Percentiles rank a stretch among this genome's conserved stretches.
phyloP scores from a whole-genome alignment of 2,329 filamentous ascomycete species.

The Trichoderma atroviride region DNA sequence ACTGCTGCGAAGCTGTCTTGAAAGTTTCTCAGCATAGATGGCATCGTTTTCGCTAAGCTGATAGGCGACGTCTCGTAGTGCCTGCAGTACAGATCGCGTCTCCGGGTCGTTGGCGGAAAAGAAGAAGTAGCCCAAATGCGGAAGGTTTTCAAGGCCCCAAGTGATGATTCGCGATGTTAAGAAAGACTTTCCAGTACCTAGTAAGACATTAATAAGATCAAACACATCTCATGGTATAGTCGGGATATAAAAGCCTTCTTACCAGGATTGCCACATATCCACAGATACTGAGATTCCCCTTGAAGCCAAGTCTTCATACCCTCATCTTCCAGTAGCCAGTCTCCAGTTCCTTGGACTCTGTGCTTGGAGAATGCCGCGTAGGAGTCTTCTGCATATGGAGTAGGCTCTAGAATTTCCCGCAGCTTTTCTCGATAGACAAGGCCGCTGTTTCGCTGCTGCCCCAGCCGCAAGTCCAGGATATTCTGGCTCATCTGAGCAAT shows the following conservation, averaged over 20 bases:
- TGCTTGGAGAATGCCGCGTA: slow-evolving; percentile 46
- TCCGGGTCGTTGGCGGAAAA: slow-evolving; percentile 52
- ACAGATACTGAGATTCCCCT: slow-evolving; percentile 45
- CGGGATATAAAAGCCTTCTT: not conserved
- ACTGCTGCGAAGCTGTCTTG: slow-evolving; percentile 38
- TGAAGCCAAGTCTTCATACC: slow-evolving; percentile 45
- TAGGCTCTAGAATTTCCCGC: slow-evolving; percentile 46
- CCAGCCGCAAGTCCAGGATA: slow-evolving; percentile 40
- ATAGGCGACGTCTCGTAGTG: slow-evolving; percentile 50
- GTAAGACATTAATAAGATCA: not conserved
- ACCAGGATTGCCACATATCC: slow-evolving; percentile 49
- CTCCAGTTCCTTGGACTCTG: slow-evolving; percentile 47
- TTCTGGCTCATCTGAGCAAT: slow-evolving; percentile 42
- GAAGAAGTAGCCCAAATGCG: slow-evolving; percentile 49
- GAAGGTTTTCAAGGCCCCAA: slow-evolving; percentile 42
- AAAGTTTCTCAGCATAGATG: slow-evolving; percentile 47
- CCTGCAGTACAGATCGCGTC: slow-evolving; percentile 49
- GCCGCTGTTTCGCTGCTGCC: slow-evolving; percentile 40
- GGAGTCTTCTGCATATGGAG: slow-evolving; percentile 47
- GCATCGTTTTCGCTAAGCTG: slow-evolving; percentile 51
- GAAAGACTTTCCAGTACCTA: slow-evolving; percentile 51
- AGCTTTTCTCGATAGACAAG: slow-evolving; percentile 43
- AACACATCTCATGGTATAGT: not conserved
- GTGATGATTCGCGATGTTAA: slow-evolving; percentile 48
- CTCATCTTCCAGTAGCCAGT: slow-evolving; percentile 49